Evolutionary conservation across 2,329 filamentous ascomycete species (phyloP).

Genomic region (Cercospora sojina): DNA sequence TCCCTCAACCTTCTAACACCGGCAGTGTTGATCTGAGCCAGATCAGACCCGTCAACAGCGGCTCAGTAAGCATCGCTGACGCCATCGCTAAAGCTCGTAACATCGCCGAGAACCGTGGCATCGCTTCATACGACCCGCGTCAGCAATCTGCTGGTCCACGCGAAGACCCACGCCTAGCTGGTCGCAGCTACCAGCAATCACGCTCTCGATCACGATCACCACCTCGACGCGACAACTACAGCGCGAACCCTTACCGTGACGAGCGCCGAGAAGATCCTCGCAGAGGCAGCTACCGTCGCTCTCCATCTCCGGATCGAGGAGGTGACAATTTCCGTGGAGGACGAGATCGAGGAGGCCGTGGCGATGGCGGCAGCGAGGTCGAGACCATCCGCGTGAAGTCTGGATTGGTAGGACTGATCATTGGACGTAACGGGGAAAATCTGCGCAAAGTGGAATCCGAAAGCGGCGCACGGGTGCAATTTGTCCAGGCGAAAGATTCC

Average conservation of each 20-base stretch:
- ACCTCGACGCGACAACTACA: slow-evolving; percentile 64
- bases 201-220: slow-evolving; percentile 70
- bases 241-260: slow-evolving; percentile 73
- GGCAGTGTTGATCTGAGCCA: slow-evolving; percentile 77
- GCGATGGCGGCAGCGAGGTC: slow-evolving; percentile 68
- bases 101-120: slow-evolving; percentile 75
- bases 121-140: slow-evolving; percentile 51
- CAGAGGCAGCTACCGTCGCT: slow-evolving; percentile 61
- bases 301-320: slow-evolving; percentile 62
- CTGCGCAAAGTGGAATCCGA: slow-evolving; percentile 80
- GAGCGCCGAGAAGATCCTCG: slow-evolving; percentile 72
- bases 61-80: slow-evolving; percentile 79
- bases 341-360: slow-evolving; percentile 32
- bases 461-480: slow-evolving; percentile 81
- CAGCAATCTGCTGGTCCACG: slow-evolving; percentile 29
- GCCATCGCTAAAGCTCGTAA: slow-evolving; percentile 81
- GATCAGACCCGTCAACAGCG: slow-evolving; percentile 75
- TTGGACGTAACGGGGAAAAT: slow-evolving; percentile 87
- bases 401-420: slow-evolving; percentile 83
- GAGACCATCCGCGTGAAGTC: slow-evolving; percentile 87
- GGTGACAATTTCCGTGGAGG: slow-evolving; percentile 27
- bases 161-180: slow-evolving; percentile 50
- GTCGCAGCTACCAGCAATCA: slow-evolving; percentile 61
- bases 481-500: slow-evolving; percentile 71
- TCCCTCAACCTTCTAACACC: slow-evolving; percentile 69